Conservation (phyloP, 2,329 filamentous ascomycete genomes). For the Paecilomyces variotii region DNA sequence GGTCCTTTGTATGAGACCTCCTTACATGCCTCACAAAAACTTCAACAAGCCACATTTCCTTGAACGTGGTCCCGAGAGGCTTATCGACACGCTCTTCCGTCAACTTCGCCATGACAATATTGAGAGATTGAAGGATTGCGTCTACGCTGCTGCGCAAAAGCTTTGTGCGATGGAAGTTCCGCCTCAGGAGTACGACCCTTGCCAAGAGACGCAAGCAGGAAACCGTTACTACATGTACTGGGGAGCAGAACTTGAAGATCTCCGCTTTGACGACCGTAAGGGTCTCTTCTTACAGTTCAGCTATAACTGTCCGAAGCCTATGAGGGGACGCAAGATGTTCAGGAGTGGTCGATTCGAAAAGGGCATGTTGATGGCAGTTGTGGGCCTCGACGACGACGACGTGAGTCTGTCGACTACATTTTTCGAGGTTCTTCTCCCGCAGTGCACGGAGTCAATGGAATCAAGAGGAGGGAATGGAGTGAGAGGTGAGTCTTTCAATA, state of each 20-base stretch:
- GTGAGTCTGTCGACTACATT: conserved; percentile 17
- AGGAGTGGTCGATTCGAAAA: conserved; percentile 16
- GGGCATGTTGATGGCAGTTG: conserved; percentile 21
- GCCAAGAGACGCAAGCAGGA: conserved; percentile 9
- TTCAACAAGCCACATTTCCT: conserved; percentile 7
- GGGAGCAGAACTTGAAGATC: conserved; percentile 11
- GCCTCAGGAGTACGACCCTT: conserved; percentile 10
- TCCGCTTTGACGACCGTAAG: conserved; percentile 10
- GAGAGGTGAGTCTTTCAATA: conserved; percentile 7
- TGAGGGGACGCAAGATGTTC: conserved; percentile 15
- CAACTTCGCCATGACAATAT: conserved; percentile 13
- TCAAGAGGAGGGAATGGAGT: conserved; percentile 12
- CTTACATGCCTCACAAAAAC: conserved; percentile 13
- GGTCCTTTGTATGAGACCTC: conserved; percentile 9
- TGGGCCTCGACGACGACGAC: conserved; percentile 14
- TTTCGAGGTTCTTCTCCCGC: conserved; percentile 14
- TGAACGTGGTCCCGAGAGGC: conserved; percentile 6
- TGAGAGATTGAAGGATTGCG: conserved; percentile 12
- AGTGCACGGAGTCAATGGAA: conserved; percentile 15
- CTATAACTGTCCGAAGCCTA: conserved; percentile 18
- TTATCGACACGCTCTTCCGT: conserved; percentile 15
- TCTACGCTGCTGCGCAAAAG: conserved; percentile 13
- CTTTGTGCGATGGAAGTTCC: not conserved
- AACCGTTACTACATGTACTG: conserved; percentile 11
- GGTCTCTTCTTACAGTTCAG: conserved; percentile 17